These are phyloP conservation scores for Wickerhamiella infanticola DNA, from an alignment of 1,139 yeast species.

Conservation along the genomic window DNA sequence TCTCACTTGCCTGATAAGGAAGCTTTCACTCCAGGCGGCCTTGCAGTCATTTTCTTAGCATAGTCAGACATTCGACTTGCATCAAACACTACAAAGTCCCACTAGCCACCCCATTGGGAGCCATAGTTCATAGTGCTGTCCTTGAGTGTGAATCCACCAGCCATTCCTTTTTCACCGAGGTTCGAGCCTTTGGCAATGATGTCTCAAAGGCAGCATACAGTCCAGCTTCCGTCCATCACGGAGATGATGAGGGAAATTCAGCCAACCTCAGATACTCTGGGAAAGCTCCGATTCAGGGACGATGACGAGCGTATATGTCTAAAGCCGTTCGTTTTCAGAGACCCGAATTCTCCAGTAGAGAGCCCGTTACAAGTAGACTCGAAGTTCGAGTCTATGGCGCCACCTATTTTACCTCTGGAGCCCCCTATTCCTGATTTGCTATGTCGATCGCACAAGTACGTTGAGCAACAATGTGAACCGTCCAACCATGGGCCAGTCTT, in stretches of 20 bases:
- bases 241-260: conserved; percentile 13
- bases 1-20: no score
- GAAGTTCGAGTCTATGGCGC: neutral
- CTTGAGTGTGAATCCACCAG: neutral
- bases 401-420: neutral
- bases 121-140: neutral
- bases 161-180: neutral
- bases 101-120: no score
- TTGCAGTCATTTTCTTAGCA: no score
- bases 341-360: neutral
- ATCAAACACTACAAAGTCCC: no score
- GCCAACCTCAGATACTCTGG: conserved; percentile 10
- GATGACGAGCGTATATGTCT: neutral
- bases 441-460: neutral
- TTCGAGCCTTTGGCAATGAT: neutral
- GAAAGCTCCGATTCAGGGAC: conserved; percentile 1
- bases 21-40: no score
- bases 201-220: neutral
- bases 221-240: conserved; percentile 13
- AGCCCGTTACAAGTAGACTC: neutral
- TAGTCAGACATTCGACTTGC: no score
- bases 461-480: neutral
- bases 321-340: no score
- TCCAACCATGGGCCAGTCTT: no score
- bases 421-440: neutral